Evolutionary conservation across 768 basidiomycete species (phyloP), one percentile per base, ranked within the genome.

Genomic region (Macrolepiota dolichaula): DNA sequence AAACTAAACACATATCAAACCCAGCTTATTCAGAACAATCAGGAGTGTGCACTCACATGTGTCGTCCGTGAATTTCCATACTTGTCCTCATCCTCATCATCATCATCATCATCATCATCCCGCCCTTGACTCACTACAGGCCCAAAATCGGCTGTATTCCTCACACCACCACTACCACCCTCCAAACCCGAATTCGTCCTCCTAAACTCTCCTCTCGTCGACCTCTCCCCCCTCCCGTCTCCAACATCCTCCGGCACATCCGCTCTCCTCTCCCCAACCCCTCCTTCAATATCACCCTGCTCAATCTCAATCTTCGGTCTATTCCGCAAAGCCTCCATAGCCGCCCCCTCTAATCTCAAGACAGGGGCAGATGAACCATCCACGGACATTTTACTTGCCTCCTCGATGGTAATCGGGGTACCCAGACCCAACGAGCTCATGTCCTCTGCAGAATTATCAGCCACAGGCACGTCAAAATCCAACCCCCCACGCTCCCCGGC

Each of bases 1-100:
- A 72, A 95, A 94, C 92, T 94, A 49, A 25, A 32, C 27, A 44
- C 58, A 56, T 24, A 49, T 62, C 7, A 7, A 32, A 32, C 29
- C 7, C 49, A 63, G 27, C 27, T 35, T 46, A 17, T 36, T 50
- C 55, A 62, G 37, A 40, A 37, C 29, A 57, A 49, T 55, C 50
- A 22, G 49, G 19, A 51, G 59, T 58, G 24, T 3, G 75, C 78
- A 38, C 77, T 32, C 29, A 81, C 80, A 67, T 78, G 79, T 13
- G 79, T 73, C 59, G 77, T 74, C 38, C 78, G 68, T 50, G 64
- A 64, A 53, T 65, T 65, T 22, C 59, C 59, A 61, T 60, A 60
- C 42, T 71, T 80, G 4, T 82, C 80, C 2, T 83, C 80, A 4
- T 82, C 80, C 2, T 83, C 80, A 4, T 73, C 72, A 22, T 74